Evolutionary conservation across 2,329 filamentous ascomycete genomes (phyloP).

Genomic region (Colletotrichum sansevieriae): DNA sequence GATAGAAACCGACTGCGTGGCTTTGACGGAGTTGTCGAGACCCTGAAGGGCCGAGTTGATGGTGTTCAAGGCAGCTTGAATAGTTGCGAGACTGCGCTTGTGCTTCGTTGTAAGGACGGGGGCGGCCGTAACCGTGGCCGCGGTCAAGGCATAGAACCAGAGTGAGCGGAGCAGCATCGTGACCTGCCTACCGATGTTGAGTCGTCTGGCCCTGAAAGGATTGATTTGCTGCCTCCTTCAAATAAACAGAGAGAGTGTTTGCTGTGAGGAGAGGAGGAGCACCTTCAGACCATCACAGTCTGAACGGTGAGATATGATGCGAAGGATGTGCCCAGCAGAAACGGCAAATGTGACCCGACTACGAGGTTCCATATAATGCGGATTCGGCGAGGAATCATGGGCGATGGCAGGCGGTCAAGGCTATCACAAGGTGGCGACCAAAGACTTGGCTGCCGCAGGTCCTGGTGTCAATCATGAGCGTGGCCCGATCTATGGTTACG

Average conservation of each 20-base stretch:
- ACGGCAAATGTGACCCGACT: neutral
- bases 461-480: constrained; percentile 11
- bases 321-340: neutral
- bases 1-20: neutral
- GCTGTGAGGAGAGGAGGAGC: constrained; percentile 5
- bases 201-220: constrained; percentile 10
- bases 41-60: constrained; percentile 33
- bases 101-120: constrained; percentile 17
- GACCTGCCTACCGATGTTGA: constrained; percentile 7
- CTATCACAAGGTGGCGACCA: neutral
- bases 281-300: constrained; percentile 31
- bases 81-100: constrained; percentile 24
- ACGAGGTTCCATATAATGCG: constrained; percentile 18
- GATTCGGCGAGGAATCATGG: neutral
- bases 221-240: constrained; percentile 16
- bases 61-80: constrained; percentile 33
- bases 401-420: constrained; percentile 3
- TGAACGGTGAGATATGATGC: constrained; percentile 5
- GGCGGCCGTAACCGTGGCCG: constrained; percentile 24
- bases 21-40: constrained; percentile 35
- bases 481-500: constrained; percentile 12
- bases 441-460: constrained; percentile 22
- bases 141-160: constrained; percentile 6
- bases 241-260: constrained; percentile 32
- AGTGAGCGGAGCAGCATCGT: constrained; percentile 34